Base-by-base conservation (phyloP, 768 basidiomycete genomes). In the Phylloporus sp. region DNA sequence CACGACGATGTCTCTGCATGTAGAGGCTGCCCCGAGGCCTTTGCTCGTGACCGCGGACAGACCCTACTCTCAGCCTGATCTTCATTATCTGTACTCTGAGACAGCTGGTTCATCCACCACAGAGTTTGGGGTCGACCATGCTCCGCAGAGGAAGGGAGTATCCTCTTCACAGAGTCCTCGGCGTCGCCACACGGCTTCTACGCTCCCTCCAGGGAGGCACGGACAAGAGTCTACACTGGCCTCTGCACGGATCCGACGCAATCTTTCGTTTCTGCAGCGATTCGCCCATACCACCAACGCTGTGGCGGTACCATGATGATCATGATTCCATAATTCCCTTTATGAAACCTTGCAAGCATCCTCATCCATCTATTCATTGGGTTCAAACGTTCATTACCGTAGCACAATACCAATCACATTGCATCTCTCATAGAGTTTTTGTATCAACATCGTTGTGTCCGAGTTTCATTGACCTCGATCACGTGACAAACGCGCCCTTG, bases 261-360 rank as follows among this genome's bases (percentile, higher is more conserved):
- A 70, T 57, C 53, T 64, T 28, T 70, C 73, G 26, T 65, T 74
- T 61, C 59, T 73, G 50, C 70, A 69, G 50, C 65, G 66, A 55
- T 50, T 73, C 58, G 68, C 68, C 36, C 55, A 52, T 50, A 48
- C 40, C 40, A 46, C 42, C 34, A 48, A 41, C 45, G 47, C 41
- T 50, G 50, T 50, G 45, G 42, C 15, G 36, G 55, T 54, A 55
- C 34, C 52, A 28, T 16, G 27, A 50, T 45, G 59, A 59, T 45
- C 27, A 50, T 58, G 44, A 47, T 49, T 38, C 45, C 23, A 35
- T 18, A 24, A 35, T 46, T 47, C 11, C 40, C 20, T 13, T 47
- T 23, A 18, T 34, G n/a, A 28, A 54, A 40, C 20, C 13, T 40
- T 49, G 56, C 49, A 54, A 53, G 53, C 52, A 67, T 65, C 59